phyloP scores from a whole-genome alignment of 164 flowering plant genomes.

The Umbellularia californica region DNA sequence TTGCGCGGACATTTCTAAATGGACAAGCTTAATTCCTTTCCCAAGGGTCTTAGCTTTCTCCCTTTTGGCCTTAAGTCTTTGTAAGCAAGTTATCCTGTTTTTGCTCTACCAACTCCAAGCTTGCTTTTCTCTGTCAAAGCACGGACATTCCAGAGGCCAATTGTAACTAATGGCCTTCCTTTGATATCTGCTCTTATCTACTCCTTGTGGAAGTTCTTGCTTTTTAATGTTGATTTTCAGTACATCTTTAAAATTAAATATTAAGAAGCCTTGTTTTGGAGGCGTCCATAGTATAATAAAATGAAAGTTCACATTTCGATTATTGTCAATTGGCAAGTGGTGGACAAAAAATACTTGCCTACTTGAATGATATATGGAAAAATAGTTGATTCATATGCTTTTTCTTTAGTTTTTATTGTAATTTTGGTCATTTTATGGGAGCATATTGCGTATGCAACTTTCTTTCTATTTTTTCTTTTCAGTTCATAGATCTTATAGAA shows the following conservation, averaged over 20 bases:
- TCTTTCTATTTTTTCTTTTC: neutral
- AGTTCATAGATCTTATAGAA: neutral
- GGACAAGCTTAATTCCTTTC: no score
- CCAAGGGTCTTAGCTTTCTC: no score
- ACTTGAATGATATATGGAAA: neutral
- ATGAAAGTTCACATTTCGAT: neutral
- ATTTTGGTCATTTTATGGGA: neutral
- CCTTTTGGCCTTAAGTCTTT: no score
- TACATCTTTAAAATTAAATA: neutral
- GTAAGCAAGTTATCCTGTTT: no score
- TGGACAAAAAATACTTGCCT: no score
- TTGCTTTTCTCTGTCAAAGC: no score
- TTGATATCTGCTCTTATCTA: no score
- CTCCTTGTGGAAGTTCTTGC: no score
- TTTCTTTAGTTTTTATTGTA: neutral
- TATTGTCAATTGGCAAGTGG: neutral
- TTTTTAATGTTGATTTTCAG: neutral
- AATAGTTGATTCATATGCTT: neutral
- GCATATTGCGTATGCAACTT: neutral
- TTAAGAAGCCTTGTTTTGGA: neutral
- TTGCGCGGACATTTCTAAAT: no score
- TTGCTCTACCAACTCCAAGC: no score
- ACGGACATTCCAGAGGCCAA: no score
- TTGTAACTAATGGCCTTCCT: no score
- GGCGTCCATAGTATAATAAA: neutral